Percentiles rank a stretch among this genome's conserved stretches.
Conservation (phyloP, 495 filamentous ascomycete genomes). For the Aspergillus indologenus region DNA sequence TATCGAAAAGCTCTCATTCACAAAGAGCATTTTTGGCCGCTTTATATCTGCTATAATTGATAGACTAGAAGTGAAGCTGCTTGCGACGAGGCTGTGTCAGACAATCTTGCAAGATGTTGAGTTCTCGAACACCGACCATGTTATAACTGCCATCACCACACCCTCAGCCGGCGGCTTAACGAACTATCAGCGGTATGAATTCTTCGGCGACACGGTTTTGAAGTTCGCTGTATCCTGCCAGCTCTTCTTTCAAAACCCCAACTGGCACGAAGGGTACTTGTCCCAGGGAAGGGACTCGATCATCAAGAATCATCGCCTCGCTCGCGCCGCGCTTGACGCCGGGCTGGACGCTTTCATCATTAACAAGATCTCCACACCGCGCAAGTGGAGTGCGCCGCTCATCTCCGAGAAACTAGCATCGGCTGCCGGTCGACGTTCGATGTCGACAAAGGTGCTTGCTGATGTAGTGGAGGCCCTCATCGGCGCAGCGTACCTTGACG, state of each 20-base stretch:
- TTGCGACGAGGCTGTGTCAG: conserved; percentile 60
- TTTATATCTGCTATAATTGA: conserved; percentile 74
- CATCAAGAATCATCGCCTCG: conserved; percentile 70
- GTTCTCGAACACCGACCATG: conserved; percentile 53
- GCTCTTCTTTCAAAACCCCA: conserved; percentile 60
- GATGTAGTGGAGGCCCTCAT: conserved; percentile 88
- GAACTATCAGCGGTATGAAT: conserved; percentile 87
- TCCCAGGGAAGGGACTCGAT: conserved; percentile 63
- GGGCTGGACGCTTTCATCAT: conserved; percentile 76
- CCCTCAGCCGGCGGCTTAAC: conserved; percentile 56
- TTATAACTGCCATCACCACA: conserved; percentile 72
- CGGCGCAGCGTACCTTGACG: conserved; percentile 71
- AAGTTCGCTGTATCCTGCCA: conserved; percentile 71
- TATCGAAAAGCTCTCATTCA: conserved; percentile 57
- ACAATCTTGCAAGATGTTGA: conserved; percentile 55
- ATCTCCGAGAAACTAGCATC: conserved; percentile 40
- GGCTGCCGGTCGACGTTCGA: conserved; percentile 26
- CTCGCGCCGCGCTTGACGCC: conserved; percentile 55
- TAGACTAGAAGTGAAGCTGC: conserved; percentile 59
- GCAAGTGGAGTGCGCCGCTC: conserved; percentile 69
- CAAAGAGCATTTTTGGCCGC: conserved; percentile 61
- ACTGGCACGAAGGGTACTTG: conserved; percentile 79
- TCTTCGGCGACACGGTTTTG: conserved; percentile 83
- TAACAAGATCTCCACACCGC: conserved; percentile 60
- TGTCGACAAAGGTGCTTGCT: conserved; percentile 79